Evolutionary conservation across 768 basidiomycete species (phyloP).

Genomic region (Hygrocybe coccinea): DNA sequence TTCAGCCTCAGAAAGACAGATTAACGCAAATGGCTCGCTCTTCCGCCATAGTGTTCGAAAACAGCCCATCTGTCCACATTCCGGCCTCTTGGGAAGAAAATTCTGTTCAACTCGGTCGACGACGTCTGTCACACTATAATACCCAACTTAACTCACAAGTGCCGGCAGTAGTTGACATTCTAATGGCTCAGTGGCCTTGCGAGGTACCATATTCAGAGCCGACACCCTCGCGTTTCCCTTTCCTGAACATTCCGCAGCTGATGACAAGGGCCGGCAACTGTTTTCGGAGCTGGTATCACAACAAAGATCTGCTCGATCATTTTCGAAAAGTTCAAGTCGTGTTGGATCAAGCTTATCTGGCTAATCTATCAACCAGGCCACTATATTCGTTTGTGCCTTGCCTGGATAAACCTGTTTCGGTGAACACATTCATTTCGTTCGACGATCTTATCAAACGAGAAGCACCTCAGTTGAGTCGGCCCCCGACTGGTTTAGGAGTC

Average conservation of each 20-base stretch:
- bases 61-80: not conserved
- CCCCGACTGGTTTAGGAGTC: not conserved
- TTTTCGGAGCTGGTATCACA: constrained; percentile 14
- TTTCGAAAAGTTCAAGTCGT: constrained; percentile 12
- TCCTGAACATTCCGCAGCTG: constrained; percentile 1
- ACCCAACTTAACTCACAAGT: constrained; percentile 6
- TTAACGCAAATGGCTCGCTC: constrained; percentile 4
- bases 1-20: constrained; percentile 11
- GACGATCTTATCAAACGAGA: not conserved
- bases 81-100: constrained; percentile 5
- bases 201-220: not conserved
- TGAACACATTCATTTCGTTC: not conserved
- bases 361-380: not conserved
- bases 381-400: not conserved
- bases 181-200: constrained; percentile 22
- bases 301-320: constrained; percentile 13
- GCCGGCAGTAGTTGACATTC: constrained; percentile 4
- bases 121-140: constrained; percentile 1
- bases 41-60: constrained; percentile 1
- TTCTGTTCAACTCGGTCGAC: not conserved
- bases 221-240: not conserved
- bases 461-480: not conserved
- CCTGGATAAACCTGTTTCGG: not conserved
- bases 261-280: not conserved
- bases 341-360: not conserved